A percentile compares a stretch with the other conserved stretches of the same genome.
Conservation (phyloP, 2,329 filamentous ascomycete genomes). For the Claviceps lovelessii region DNA sequence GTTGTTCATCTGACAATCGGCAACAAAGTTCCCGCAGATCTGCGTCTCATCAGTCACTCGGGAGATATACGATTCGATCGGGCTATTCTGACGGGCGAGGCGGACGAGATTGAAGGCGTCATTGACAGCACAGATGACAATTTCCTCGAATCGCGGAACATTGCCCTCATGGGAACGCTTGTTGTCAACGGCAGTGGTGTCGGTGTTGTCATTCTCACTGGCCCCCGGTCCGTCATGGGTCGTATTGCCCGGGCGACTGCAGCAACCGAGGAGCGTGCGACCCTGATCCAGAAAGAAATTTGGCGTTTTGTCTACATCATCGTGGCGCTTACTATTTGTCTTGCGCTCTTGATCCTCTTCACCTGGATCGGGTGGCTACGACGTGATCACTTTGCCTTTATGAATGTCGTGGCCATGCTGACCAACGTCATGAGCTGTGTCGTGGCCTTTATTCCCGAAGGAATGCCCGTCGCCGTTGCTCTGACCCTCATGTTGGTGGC, state of each 20-base stretch:
- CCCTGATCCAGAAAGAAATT: conserved; percentile 28
- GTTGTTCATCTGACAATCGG: conserved; percentile 31
- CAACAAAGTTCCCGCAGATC: conserved; percentile 33
- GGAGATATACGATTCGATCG: conserved; percentile 29
- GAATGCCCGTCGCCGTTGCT: conserved; percentile 25
- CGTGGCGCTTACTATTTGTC: conserved; percentile 22
- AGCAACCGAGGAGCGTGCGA: conserved; percentile 21
- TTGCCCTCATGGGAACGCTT: conserved; percentile 28
- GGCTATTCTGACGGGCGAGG: conserved; percentile 27
- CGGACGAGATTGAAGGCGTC: conserved; percentile 26
- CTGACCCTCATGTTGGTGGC: conserved; percentile 29
- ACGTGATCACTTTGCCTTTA: conserved; percentile 21
- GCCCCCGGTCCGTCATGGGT: conserved; percentile 26
- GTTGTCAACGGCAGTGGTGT: conserved; percentile 26
- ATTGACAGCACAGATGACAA: conserved; percentile 26
- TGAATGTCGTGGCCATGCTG: conserved; percentile 29
- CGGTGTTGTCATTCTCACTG: conserved; percentile 27
- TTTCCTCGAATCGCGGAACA: conserved; percentile 29
- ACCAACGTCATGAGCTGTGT: conserved; percentile 31
- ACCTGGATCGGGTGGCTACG: conserved; percentile 30
- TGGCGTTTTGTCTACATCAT: conserved; percentile 30
- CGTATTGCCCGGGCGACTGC: conserved; percentile 25
- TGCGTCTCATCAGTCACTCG: conserved; percentile 27
- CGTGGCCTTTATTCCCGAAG: conserved; percentile 26
- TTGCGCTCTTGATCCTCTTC: conserved; percentile 28